phyloP scores from a whole-genome alignment of 495 filamentous ascomycete species.

The Friedmanniomyces endolithicus region DNA sequence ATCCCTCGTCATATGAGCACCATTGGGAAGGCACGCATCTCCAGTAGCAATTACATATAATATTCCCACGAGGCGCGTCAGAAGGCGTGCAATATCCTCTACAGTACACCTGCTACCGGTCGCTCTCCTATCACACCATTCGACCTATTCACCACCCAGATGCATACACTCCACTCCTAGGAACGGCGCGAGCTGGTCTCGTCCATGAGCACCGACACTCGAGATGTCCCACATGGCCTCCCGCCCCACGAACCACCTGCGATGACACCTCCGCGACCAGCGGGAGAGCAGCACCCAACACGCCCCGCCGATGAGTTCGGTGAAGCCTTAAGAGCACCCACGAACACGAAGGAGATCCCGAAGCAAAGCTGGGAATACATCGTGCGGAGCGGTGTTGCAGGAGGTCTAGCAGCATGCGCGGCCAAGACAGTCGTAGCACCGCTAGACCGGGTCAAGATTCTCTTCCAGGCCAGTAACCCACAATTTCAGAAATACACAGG shows the following conservation, averaged over 20 bases:
- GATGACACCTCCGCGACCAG: background rate
- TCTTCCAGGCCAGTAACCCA: slow-evolving; percentile 91
- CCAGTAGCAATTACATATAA: too few relatives aligned
- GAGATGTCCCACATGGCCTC: background rate
- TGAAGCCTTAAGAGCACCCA: background rate
- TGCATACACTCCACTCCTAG: background rate
- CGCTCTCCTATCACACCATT: too few relatives aligned
- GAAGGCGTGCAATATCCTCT: too few relatives aligned
- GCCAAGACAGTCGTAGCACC: slow-evolving; percentile 93
- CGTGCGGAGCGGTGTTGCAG: slow-evolving; percentile 66
- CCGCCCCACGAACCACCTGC: slow-evolving; percentile 6
- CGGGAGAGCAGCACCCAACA: background rate
- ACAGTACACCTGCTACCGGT: too few relatives aligned
- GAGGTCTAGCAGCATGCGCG: slow-evolving; percentile 65
- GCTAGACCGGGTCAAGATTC: slow-evolving; percentile 94
- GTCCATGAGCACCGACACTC: background rate
- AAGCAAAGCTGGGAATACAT: slow-evolving; percentile 77
- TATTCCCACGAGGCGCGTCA: too few relatives aligned
- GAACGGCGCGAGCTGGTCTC: background rate
- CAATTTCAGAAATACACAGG: slow-evolving; percentile 86
- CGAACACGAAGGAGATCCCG: slow-evolving; percentile 27
- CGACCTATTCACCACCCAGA: too few relatives aligned
- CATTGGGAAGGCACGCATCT: background rate
- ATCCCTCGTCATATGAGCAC: too few relatives aligned
- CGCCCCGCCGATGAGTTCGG: background rate